Evolutionary conservation across 2,329 filamentous ascomycete genomes (phyloP).

Genomic region (Penicillium italicum): DNA sequence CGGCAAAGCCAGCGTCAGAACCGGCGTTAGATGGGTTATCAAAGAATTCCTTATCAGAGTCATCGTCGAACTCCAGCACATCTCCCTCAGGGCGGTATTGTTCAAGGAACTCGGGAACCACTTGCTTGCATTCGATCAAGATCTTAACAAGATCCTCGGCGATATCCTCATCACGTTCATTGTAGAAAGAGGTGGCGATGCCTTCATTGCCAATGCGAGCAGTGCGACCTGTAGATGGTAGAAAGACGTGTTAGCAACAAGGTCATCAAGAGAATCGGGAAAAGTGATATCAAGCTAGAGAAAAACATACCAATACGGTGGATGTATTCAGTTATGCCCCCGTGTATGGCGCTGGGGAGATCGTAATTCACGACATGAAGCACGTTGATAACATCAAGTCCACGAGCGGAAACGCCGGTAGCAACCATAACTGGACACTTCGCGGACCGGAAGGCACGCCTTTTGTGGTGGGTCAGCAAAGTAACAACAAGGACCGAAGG

Average conservation of each 20-base stretch:
- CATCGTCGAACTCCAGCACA: conserved; percentile 52
- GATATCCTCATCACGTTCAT: conserved; percentile 69
- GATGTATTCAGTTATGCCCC: conserved; percentile 90
- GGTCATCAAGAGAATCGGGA: background rate
- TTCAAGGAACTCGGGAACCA: conserved; percentile 77
- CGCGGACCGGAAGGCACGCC: conserved; percentile 72
- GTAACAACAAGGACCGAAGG: background rate
- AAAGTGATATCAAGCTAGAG: too few species aligned
- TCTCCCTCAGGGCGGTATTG: conserved; percentile 48
- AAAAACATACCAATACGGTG: conserved; percentile 79
- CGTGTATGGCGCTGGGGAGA: conserved; percentile 67
- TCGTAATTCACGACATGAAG: conserved; percentile 94
- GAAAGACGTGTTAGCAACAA: background rate
- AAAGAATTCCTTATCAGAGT: conserved; percentile 46
- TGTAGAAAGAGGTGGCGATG: conserved; percentile 84
- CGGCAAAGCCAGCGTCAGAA: background rate
- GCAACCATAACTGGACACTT: conserved; percentile 75
- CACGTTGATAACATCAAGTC: conserved; percentile 82
- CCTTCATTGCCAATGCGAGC: conserved; percentile 88
- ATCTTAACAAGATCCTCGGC: conserved; percentile 73
- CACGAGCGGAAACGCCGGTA: conserved; percentile 81
- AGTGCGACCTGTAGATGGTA: conserved; percentile 65
- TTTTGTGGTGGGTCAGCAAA: conserved; percentile 24
- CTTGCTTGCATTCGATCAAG: conserved; percentile 73
- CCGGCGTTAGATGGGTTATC: conserved; percentile 4